phyloP scores from a whole-genome alignment of 306 rosid species.

The Cajanus cajan region DNA sequence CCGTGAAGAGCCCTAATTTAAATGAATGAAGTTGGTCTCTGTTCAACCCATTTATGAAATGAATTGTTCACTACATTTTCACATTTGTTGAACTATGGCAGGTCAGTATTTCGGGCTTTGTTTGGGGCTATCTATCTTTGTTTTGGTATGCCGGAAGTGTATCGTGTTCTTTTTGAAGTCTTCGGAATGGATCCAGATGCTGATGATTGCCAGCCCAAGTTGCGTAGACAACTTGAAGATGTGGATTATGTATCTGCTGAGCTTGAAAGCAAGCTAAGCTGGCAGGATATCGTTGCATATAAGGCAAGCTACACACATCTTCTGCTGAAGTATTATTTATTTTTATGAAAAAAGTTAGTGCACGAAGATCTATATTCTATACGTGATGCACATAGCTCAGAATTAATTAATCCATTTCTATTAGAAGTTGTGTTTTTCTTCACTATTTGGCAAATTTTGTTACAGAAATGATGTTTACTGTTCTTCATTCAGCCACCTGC shows the following conservation, averaged over 20 bases:
- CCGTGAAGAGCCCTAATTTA: background rate
- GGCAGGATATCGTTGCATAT: slow-evolving; percentile 90
- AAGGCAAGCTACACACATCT: slow-evolving; percentile 54
- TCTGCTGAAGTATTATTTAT: slow-evolving; percentile 20
- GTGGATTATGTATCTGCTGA: slow-evolving; percentile 90
- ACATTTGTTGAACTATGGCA: slow-evolving; percentile 39
- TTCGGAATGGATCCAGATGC: slow-evolving; percentile 96
- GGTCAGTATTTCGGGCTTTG: slow-evolving; percentile 96
- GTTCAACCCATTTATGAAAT: slow-evolving; percentile 25
- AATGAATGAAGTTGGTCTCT: slow-evolving; percentile 17
- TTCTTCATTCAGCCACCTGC: slow-evolving; percentile 75
- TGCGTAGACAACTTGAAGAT: slow-evolving; percentile 93
- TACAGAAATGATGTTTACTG: slow-evolving; percentile 34
- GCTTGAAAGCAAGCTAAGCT: slow-evolving; percentile 80
- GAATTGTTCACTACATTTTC: slow-evolving; percentile 7
- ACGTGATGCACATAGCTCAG: background rate
- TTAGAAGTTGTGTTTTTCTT: background rate
- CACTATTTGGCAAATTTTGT: background rate
- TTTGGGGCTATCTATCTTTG: slow-evolving; percentile 97
- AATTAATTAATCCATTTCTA: background rate
- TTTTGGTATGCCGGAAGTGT: slow-evolving; percentile 92
- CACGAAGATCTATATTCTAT: background rate
- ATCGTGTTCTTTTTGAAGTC: slow-evolving; percentile 95
- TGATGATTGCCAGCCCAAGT: slow-evolving; percentile 78
- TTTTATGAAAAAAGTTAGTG: background rate